phyloP scores from a whole-genome alignment of 257 asterid genomes.

The Solanum bulbocastanum region DNA sequence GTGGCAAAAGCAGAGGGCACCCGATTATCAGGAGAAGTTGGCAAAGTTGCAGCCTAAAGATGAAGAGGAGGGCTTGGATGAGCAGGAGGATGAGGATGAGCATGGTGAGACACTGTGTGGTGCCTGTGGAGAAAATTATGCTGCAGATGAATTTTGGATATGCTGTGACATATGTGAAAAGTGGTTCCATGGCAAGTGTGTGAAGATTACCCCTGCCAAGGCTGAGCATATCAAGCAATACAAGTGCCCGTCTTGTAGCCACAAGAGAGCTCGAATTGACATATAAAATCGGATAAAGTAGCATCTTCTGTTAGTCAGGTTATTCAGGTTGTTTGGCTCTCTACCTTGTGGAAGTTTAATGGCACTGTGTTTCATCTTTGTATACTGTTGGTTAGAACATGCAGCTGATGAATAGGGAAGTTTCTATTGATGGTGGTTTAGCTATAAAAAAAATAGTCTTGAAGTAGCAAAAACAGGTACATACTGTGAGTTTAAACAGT shows the following conservation, averaged over 20 bases:
- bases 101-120: conserved; percentile 70
- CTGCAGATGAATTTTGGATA: conserved; percentile 70
- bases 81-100: conserved; percentile 31
- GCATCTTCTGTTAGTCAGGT: not conserved
- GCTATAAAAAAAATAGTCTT: not conserved
- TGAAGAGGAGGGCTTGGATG: conserved; percentile 48
- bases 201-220: conserved; percentile 70
- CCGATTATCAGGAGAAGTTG: conserved; percentile 27
- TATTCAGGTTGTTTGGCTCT: not conserved
- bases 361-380: not conserved
- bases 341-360: not conserved
- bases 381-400: not conserved
- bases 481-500: not conserved
- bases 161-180: conserved; percentile 74
- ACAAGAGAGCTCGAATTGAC: conserved; percentile 44
- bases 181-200: conserved; percentile 91
- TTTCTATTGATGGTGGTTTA: not conserved
- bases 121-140: conserved; percentile 55
- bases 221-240: conserved; percentile 79
- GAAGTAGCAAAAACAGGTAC: not conserved
- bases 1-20: conserved; percentile 23
- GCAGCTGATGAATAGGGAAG: not conserved
- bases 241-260: conserved; percentile 85
- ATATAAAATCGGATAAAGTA: not conserved
- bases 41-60: conserved; percentile 33